Base-by-base conservation (phyloP, 1,284 basidiomycete genomes). In the Porodaedalea pini region DNA sequence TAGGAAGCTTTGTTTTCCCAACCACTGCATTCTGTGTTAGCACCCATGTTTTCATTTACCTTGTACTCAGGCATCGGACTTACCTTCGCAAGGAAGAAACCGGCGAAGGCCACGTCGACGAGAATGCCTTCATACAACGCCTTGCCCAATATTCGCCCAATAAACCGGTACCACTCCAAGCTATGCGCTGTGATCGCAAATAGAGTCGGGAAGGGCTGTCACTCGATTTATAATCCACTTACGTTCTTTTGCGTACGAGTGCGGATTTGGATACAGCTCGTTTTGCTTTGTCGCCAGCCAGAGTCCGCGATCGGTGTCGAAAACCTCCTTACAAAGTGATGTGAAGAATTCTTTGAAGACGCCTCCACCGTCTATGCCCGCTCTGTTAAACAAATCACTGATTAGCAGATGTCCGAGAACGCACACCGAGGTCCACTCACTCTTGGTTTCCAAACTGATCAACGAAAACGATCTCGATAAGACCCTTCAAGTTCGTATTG, bases 311-410 rank as follows among this genome's bases (percentile, higher is more conserved):
- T 98, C 86, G 0, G 90, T 90, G 67, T 99, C 94, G 63, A 99
- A 98, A 0, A 91, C 95, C 70, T 98, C 94, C 66, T 91, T 94
- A 54, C 86, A 88, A 19, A 98, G 71, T 11, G 87, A 89, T 1
- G 94, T 98, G 66, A 99, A 82, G 67, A 99, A 97, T 71, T 98
- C 97, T 69, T 99, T 99, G 77, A 98, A 98, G 6, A 99, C 85
- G 0, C 97, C 96, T 2, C 97, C 95, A 1, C 96, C 96, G 66
- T 99, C 95, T 32, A 96, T 95, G 0, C 94, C 93, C 29, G 88
- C 87, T 67, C 90, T 89, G 61, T 6, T 64, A 53, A 55, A 36
- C 13, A 54, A 51, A 51, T n/a, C 36, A 32, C 39, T 36, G 5
- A 36, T 40, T 32, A 34, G 57, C 55, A 60, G 56, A 21, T 15